These are phyloP conservation scores for Sarcocystis neurona DNA, from an alignment of 169 alveolate species.

Conservation along the genomic window DNA sequence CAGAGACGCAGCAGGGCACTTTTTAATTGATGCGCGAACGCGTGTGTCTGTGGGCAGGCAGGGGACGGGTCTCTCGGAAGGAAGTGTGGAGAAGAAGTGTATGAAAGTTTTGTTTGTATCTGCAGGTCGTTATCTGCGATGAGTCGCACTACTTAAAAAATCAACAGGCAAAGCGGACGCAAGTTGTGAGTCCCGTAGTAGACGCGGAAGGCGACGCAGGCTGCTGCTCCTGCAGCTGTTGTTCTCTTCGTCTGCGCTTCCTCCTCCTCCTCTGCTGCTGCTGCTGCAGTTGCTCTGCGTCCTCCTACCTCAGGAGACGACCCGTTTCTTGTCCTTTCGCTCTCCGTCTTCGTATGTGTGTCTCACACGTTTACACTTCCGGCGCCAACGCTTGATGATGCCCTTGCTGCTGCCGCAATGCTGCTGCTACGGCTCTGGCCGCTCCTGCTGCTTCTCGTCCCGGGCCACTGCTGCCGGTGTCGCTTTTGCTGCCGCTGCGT, in stretches of 20 bases:
- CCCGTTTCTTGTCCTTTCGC: not conserved
- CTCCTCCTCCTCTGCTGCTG: not conserved
- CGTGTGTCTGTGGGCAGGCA: not conserved
- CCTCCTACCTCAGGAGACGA: not conserved
- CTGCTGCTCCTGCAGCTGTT: too few species aligned
- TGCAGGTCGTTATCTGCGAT: conserved; percentile 89
- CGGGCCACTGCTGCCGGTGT: too few species aligned
- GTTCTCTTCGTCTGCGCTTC: not conserved
- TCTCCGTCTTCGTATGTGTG: not conserved
- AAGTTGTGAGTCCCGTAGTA: conserved; percentile 68
- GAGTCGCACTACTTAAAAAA: conserved; percentile 97
- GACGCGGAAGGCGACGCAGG: too few species aligned
- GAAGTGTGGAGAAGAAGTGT: not conserved
- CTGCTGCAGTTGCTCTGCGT: not conserved
- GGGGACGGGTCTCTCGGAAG: not conserved
- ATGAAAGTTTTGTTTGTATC: not conserved
- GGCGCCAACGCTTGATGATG: too few species aligned
- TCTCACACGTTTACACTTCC: too few species aligned
- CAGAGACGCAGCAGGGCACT: too few species aligned
- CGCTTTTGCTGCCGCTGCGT: too few species aligned
- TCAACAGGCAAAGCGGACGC: conserved; percentile 88
- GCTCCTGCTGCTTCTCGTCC: too few species aligned
- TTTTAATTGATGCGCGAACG: too few species aligned
- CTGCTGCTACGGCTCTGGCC: too few species aligned
- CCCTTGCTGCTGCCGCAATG: too few species aligned